These are phyloP conservation scores for Beta corolliflora DNA, from an alignment of 179 eudicot species.

Conservation along the genomic window DNA sequence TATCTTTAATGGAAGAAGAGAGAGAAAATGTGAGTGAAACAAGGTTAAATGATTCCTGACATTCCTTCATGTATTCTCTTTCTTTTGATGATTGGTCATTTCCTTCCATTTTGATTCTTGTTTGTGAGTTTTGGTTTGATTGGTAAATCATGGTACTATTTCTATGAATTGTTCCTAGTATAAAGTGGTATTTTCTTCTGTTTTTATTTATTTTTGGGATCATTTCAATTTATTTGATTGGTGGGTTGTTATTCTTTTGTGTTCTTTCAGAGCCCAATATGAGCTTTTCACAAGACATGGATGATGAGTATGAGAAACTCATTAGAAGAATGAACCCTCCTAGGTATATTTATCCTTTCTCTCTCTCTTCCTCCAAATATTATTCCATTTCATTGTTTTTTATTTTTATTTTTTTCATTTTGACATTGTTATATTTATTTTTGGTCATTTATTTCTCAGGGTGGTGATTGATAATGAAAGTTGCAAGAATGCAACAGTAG, in stretches of 20 bases:
- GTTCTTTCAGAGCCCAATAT: constrained; percentile 46
- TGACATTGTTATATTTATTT: constrained; percentile 1
- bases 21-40: background rate
- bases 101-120: constrained; percentile 19
- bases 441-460: constrained; percentile 44
- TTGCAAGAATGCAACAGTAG: constrained; percentile 79
- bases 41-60: constrained; percentile 10
- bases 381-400: background rate
- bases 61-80: constrained; percentile 9
- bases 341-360: constrained; percentile 40
- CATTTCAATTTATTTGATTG: background rate
- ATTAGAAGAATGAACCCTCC: constrained; percentile 97
- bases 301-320: constrained; percentile 90
- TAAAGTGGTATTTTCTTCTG: too few relatives aligned
- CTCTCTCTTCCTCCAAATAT: background rate
- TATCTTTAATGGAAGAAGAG: background rate
- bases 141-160: constrained; percentile 11
- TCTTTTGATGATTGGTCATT: constrained; percentile 22
- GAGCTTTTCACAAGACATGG: constrained; percentile 66
- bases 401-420: background rate
- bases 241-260: background rate
- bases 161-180: background rate
- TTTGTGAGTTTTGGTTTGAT: constrained; percentile 17
- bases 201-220: background rate
- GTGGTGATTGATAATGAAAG: constrained; percentile 78